Evolutionary conservation across 2,329 filamentous ascomycete species (phyloP).

Genomic region (Pseudopyricularia cyperi): DNA sequence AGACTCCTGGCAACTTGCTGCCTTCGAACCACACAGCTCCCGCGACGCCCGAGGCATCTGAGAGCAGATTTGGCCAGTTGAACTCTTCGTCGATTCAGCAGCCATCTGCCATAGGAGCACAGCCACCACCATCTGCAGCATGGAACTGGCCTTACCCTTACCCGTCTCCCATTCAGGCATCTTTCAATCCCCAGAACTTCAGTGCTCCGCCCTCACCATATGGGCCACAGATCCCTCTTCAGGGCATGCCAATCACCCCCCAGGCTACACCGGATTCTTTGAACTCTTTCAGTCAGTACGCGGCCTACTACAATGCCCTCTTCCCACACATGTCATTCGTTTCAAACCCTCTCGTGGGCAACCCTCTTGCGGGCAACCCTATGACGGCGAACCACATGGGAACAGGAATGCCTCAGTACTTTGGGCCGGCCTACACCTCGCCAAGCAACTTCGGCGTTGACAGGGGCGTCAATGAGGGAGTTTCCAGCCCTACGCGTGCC

Average conservation of each 20-base stretch:
- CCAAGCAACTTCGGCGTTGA: not conserved
- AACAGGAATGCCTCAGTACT: not conserved
- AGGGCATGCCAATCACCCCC: not conserved
- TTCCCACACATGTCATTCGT: constrained; percentile 2
- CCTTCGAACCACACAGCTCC: not conserved
- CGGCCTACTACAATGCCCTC: not conserved
- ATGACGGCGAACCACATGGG: not conserved
- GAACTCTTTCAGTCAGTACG: not conserved
- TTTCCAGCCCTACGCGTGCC: not conserved
- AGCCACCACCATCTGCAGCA: not conserved
- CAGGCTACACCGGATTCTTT: constrained; percentile 2
- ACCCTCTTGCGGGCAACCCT: not conserved
- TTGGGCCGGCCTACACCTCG: not conserved
- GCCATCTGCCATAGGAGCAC: not conserved
- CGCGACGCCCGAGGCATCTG: not conserved
- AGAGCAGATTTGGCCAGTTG: not conserved
- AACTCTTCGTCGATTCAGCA: not conserved
- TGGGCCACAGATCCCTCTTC: not conserved
- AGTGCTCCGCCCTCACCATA: not conserved
- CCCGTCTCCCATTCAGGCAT: not conserved
- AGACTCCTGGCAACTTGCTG: not conserved
- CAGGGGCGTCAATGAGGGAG: not conserved
- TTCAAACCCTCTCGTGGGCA: not conserved
- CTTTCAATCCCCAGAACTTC: not conserved
- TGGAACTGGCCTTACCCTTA: constrained; percentile 1